Evolutionary conservation across 164 flowering plant genomes (phyloP).

Genomic region (Stephania japonica): DNA sequence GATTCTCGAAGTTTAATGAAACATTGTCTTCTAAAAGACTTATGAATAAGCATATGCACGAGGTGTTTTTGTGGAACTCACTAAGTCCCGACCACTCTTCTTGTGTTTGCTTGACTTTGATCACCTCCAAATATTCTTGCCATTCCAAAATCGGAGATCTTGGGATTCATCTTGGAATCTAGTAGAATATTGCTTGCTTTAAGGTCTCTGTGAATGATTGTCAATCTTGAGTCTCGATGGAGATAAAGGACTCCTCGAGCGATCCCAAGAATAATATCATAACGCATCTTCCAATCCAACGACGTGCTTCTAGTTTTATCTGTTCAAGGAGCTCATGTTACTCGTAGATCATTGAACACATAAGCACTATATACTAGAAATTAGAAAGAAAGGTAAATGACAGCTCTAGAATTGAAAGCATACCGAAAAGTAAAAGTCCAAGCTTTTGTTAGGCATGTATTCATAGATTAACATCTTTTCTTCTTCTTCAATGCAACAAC

Average conservation of each 20-base stretch:
- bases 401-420: neutral
- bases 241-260: constrained; percentile 72
- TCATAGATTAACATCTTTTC: constrained; percentile 24
- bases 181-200: constrained; percentile 66
- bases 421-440: constrained; percentile 27
- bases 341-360: neutral
- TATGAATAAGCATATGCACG: no score
- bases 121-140: constrained; percentile 57
- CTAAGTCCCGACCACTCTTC: constrained; percentile 73
- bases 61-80: constrained; percentile 22
- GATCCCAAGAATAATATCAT: constrained; percentile 54
- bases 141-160: constrained; percentile 80
- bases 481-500: constrained; percentile 15
- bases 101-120: constrained; percentile 45
- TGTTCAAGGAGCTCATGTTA: neutral
- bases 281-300: constrained; percentile 49
- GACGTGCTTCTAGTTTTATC: constrained; percentile 28
- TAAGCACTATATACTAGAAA: neutral
- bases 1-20: no score
- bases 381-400: neutral
- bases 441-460: constrained; percentile 22
- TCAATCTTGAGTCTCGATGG: constrained; percentile 60
- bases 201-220: constrained; percentile 66
- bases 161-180: constrained; percentile 54
- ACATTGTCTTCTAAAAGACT: no score